Evolutionary conservation across 2,329 filamentous ascomycete species (phyloP).

Genomic region (Bipolaris oryzae): DNA sequence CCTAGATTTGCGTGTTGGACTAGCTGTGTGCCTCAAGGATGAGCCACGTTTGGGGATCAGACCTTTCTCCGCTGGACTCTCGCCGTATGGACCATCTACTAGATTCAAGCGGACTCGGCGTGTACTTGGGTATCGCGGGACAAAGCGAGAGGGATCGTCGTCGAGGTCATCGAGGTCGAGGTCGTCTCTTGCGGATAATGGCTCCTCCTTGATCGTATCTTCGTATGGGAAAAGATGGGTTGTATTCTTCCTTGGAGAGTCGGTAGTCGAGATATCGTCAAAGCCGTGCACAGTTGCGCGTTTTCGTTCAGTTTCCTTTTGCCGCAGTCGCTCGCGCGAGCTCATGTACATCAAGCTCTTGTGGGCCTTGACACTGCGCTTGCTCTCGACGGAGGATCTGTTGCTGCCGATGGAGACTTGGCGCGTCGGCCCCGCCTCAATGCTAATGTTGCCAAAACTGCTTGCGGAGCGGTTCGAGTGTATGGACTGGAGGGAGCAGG

Average conservation of each 20-base stretch:
- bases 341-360: slow-evolving; percentile 74
- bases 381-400: slow-evolving; percentile 45
- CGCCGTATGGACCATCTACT: slow-evolving; percentile 29
- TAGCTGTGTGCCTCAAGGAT: slow-evolving; percentile 42
- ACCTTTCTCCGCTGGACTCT: slow-evolving; percentile 38
- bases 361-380: slow-evolving; percentile 46
- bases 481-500: slow-evolving; percentile 44
- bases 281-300: slow-evolving; percentile 54
- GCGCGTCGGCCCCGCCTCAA: slow-evolving; percentile 42
- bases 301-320: slow-evolving; percentile 67
- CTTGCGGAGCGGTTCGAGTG: slow-evolving; percentile 43
- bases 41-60: slow-evolving; percentile 44
- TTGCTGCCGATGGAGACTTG: slow-evolving; percentile 38
- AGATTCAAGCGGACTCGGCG: slow-evolving; percentile 36
- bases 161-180: slow-evolving; percentile 11
- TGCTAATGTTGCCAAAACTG: slow-evolving; percentile 52
- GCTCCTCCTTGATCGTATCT: slow-evolving; percentile 48
- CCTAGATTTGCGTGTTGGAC: slow-evolving; percentile 41
- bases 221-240: slow-evolving; percentile 40
- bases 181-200: slow-evolving; percentile 23
- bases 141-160: slow-evolving; percentile 36
- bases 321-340: slow-evolving; percentile 70
- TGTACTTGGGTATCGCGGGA: slow-evolving; percentile 40
- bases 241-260: slow-evolving; percentile 29
- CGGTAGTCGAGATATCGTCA: slow-evolving; percentile 47